A percentile compares a stretch with the other conserved stretches of the same genome.
phyloP scores from a whole-genome alignment of 257 asterid species.

The Nicotiana sylvestris region DNA sequence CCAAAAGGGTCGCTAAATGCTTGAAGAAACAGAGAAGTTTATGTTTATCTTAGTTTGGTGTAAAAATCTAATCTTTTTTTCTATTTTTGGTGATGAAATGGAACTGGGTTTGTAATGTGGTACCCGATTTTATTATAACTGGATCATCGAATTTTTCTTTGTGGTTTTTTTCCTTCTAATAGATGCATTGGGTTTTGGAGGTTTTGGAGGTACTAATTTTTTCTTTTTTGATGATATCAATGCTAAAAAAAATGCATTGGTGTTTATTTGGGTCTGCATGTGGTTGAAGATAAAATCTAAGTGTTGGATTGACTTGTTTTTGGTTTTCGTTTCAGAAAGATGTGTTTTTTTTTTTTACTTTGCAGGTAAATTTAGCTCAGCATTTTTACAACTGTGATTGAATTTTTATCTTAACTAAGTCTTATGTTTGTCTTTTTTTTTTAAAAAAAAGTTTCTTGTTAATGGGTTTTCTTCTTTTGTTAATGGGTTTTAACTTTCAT shows the following conservation, averaged over 20 bases:
- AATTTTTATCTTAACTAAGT: not conserved
- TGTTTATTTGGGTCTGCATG: conserved; percentile 31
- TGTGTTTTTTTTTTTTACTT: conserved; percentile 5
- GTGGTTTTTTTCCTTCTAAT: conserved; percentile 9
- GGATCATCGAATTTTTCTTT: not conserved
- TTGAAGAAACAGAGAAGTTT: conserved; percentile 6
- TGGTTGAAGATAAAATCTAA: conserved; percentile 60
- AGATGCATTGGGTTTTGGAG: not conserved
- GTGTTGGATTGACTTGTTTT: conserved; percentile 22
- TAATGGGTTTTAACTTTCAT: too few relatives aligned
- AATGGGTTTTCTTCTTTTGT: too few relatives aligned
- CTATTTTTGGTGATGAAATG: not conserved
- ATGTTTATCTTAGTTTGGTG: not conserved
- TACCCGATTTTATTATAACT: not conserved
- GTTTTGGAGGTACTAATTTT: not conserved
- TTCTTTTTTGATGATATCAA: conserved; percentile 37
- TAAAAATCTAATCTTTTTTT: conserved; percentile 32
- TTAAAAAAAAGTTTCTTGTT: too few relatives aligned
- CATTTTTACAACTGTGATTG: not conserved
- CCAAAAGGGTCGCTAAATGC: not conserved
- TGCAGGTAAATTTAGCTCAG: not conserved
- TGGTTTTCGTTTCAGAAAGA: conserved; percentile 11
- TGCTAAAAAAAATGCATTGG: conserved; percentile 27
- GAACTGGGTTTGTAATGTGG: conserved; percentile 1
- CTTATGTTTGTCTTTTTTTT: too few relatives aligned